Evolutionary conservation across 208 protist species (phyloP).

Genomic region (Trypanosoma scelopori): DNA sequence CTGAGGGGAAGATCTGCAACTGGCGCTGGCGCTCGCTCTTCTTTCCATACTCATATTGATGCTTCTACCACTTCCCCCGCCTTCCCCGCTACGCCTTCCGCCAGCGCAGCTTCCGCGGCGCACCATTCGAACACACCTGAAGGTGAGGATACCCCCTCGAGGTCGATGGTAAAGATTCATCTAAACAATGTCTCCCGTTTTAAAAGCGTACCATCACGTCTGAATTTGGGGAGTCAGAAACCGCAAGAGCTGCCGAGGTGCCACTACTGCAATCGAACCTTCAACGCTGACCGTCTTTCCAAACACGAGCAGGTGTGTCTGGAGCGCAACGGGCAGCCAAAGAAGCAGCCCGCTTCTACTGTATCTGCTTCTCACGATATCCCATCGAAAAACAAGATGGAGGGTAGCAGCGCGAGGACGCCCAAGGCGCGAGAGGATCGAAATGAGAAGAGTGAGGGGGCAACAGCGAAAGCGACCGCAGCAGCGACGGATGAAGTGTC

Average conservation of each 20-base stretch:
- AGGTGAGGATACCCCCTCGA: slow-evolving; percentile 1
- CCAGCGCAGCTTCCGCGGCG: background rate
- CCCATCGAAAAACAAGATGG: background rate
- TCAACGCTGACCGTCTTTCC: slow-evolving; percentile 62
- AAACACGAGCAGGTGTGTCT: slow-evolving; percentile 86
- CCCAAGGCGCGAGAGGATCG: background rate
- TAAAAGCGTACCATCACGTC: slow-evolving; percentile 70
- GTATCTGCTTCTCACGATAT: background rate
- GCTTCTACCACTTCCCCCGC: too few relatives aligned
- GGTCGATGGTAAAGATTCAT: slow-evolving; percentile 36
- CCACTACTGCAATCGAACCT: slow-evolving; percentile 73
- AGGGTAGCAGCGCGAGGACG: background rate
- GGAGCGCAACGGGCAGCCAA: slow-evolving; percentile 53
- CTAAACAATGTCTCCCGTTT: slow-evolving; percentile 84
- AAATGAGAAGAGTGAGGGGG: too few relatives aligned
- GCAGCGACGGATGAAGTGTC: background rate
- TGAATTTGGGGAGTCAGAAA: slow-evolving; percentile 44
- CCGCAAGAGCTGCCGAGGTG: slow-evolving; percentile 45
- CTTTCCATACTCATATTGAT: too few relatives aligned
- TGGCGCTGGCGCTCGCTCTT: background rate
- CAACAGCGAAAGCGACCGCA: background rate
- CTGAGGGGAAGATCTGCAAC: background rate
- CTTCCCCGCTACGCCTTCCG: too few relatives aligned
- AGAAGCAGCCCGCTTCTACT: background rate
- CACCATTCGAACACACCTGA: slow-evolving; percentile 3